Evolutionary conservation across 1,284 basidiomycete genomes (phyloP).

Genomic region (Omphalotus olearius): DNA sequence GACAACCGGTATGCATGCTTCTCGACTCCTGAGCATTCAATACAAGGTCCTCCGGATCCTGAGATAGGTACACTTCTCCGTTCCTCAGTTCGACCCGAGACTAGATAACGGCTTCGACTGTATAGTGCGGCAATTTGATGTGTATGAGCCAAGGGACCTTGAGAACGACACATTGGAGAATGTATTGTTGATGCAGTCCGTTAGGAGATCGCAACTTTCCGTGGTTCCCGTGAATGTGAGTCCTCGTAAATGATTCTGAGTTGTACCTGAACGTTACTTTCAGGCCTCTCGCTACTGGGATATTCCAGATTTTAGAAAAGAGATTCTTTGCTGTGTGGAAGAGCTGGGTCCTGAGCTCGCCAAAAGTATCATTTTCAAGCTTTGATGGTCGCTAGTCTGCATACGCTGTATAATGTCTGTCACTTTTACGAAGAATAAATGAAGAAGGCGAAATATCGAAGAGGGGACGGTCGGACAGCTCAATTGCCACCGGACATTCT

Average conservation of each 20-base stretch:
- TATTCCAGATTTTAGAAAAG: constrained; percentile 20
- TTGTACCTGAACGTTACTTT: neutral
- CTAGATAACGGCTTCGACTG: neutral
- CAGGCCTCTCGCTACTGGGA: constrained; percentile 25
- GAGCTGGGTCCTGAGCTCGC: constrained; percentile 38
- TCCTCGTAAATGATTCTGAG: neutral
- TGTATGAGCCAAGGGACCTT: constrained; percentile 8
- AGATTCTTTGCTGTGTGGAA: constrained; percentile 31
- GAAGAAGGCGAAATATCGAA: too few species aligned
- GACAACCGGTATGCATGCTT: constrained; percentile 67
- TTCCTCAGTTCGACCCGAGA: neutral
- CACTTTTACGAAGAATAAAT: too few species aligned
- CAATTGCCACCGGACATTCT: too few species aligned
- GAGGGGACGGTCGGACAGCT: too few species aligned
- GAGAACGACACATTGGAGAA: constrained; percentile 15
- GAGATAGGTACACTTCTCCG: constrained; percentile 11
- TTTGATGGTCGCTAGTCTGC: neutral
- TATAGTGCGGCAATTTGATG: constrained; percentile 16
- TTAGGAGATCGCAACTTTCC: constrained; percentile 14
- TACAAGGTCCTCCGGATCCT: constrained; percentile 23
- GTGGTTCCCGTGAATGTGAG: constrained; percentile 15
- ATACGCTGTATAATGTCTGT: too few species aligned
- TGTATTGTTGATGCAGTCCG: constrained; percentile 16
- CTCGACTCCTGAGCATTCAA: constrained; percentile 54
- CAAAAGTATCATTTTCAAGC: constrained; percentile 29